A percentile compares a stretch with the other conserved stretches of the same genome.
phyloP scores from a whole-genome alignment of 176 grass and related monocot genomes.

The Avena eriantha region DNA sequence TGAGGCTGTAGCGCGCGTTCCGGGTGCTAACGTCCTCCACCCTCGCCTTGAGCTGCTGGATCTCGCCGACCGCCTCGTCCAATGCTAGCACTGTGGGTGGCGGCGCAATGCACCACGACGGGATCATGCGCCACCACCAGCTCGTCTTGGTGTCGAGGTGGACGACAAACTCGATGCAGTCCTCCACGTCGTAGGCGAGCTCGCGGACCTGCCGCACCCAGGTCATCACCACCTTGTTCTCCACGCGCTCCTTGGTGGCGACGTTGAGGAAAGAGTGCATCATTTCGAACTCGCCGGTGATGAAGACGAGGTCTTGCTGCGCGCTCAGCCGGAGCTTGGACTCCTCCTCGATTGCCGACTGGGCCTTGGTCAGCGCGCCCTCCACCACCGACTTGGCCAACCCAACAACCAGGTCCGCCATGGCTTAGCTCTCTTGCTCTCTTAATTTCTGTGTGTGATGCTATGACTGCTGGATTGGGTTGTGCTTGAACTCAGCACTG shows the following conservation, averaged over 20 bases:
- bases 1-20: slow-evolving; percentile 7
- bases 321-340: background rate
- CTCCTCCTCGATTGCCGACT: slow-evolving; percentile 30
- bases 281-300: slow-evolving; percentile 40
- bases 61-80: background rate
- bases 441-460: background rate
- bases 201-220: slow-evolving; percentile 39
- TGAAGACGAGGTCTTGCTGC: slow-evolving; percentile 10
- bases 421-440: background rate
- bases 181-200: slow-evolving; percentile 32
- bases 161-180: slow-evolving; percentile 37
- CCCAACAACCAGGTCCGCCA: slow-evolving; percentile 42
- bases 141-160: background rate
- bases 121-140: slow-evolving; percentile 26
- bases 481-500: background rate
- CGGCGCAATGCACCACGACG: background rate
- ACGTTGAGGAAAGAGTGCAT: slow-evolving; percentile 33
- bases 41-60: slow-evolving; percentile 26
- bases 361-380: background rate
- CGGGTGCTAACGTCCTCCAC: slow-evolving; percentile 26
- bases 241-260: background rate
- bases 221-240: slow-evolving; percentile 18
- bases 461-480: background rate
- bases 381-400: slow-evolving; percentile 31
- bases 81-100: background rate